Base-by-base conservation (phyloP, 164 flowering plant species). In the Kalanchoe fedtschenkoi region DNA sequence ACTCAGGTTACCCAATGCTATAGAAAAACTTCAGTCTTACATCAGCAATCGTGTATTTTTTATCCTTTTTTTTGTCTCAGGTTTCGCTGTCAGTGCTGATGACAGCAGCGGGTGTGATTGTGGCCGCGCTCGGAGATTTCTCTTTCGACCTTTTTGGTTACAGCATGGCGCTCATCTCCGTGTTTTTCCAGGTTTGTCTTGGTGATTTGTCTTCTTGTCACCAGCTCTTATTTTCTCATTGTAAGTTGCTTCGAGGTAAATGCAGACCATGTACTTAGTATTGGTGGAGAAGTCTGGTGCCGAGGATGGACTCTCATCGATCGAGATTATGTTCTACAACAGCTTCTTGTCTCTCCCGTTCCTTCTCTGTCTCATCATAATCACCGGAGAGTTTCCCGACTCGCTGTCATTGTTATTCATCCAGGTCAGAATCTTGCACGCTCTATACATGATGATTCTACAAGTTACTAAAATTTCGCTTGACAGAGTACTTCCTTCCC, bases 51-150 rank as follows among this genome's bases (percentile, higher is more conserved):
- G n/a, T n/a, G n/a, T n/a, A n/a, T n/a, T n/a, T n/a, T n/a, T n/a
- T n/a, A n/a, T n/a, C 2, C 42, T 58, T n/a, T 66, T 7, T 76
- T 46, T 64, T 42, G 43, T 75, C 65, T 63, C 82, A 91, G 98
- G 98, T 91, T 22, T 63, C 83, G 42, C 88, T 87, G 63, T 86
- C 98, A 53, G 96, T 91, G 24, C 38, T 85, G 37, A 64, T 89
- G 59, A 91, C 77, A 55, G 96, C 95, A 65, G 72, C 82, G 42
- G 98, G 98, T 30, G 92, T 86, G 62, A 35, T 91, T 62, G 78
- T 95, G 61, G 99, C 99, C 56, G 97, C 97, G 6, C 58, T 95
- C 13, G 99, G 99, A 60, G 99, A 95, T 74, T 89, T 95, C 76
- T 91, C 99, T 13, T 87, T 95, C 69, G 97, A 95, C 73, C 75